phyloP scores from a whole-genome alignment of 176 grass and related monocot genomes.

The Saccharum officinarum region DNA sequence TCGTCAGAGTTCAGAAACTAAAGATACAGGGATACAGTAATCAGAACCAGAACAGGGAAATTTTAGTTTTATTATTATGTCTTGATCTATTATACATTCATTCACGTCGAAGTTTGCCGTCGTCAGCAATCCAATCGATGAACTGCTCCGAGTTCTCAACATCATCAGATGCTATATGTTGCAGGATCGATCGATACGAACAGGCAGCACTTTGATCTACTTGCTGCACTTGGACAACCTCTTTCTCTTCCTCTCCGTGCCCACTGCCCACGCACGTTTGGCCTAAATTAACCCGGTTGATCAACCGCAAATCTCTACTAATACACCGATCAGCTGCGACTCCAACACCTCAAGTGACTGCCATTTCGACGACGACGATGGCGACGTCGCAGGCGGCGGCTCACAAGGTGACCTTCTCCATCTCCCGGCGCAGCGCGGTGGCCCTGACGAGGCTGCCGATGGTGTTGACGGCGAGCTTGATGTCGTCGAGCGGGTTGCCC shows the following conservation, averaged over 20 bases:
- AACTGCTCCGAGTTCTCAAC: slow-evolving; percentile 37
- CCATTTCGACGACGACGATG: background rate
- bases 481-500: slow-evolving; percentile 90
- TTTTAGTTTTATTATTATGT: background rate
- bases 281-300: slow-evolving; percentile 17
- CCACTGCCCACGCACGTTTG: background rate
- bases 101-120: slow-evolving; percentile 18
- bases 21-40: background rate
- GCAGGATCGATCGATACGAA: slow-evolving; percentile 6
- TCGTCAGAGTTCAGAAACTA: slow-evolving; percentile 2
- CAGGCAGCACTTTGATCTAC: background rate
- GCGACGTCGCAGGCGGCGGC: background rate
- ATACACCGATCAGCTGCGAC: background rate
- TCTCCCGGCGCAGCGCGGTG: slow-evolving; percentile 76
- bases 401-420: slow-evolving; percentile 95
- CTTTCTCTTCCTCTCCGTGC: background rate
- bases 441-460: slow-evolving; percentile 95
- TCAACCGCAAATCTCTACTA: slow-evolving; percentile 17
- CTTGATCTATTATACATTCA: slow-evolving; percentile 22
- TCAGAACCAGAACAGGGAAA: background rate
- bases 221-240: background rate
- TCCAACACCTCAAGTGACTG: background rate
- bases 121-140: background rate
- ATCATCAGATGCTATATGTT: background rate
- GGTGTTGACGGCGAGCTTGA: slow-evolving; percentile 95